A percentile compares a stretch with the other conserved stretches of the same genome.
phyloP scores from a whole-genome alignment of 257 asterid genomes.

The Nicotiana paniculata region DNA sequence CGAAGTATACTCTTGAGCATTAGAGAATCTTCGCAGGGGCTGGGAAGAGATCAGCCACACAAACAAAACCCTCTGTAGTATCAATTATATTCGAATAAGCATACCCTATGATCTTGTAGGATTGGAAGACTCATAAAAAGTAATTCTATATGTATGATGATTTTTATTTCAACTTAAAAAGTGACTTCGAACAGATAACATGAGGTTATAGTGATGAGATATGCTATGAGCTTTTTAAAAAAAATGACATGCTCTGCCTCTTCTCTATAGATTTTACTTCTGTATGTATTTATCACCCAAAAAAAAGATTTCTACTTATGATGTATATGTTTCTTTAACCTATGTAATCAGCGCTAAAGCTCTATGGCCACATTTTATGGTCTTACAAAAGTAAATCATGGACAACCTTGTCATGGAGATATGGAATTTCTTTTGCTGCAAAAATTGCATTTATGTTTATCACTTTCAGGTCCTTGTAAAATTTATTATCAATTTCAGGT shows the following conservation, averaged over 20 bases:
- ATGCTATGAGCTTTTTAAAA: background rate
- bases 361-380: background rate
- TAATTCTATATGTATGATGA: background rate
- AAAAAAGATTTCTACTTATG: background rate
- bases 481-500: slow-evolving; percentile 41
- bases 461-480: slow-evolving; percentile 37
- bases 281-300: background rate
- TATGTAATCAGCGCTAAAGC: background rate
- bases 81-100: background rate
- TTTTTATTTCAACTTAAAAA: background rate
- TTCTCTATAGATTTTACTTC: background rate
- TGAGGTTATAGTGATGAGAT: background rate
- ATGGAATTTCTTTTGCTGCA: background rate
- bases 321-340: background rate
- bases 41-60: background rate
- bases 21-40: background rate
- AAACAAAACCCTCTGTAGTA: background rate
- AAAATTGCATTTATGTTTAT: background rate
- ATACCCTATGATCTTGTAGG: background rate
- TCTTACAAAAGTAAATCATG: background rate
- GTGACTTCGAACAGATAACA: background rate
- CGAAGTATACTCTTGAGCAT: background rate
- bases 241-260: background rate
- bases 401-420: background rate
- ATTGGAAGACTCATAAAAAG: background rate